A percentile compares a stretch with the other conserved stretches of the same genome.
These are phyloP conservation scores for Botryotinia calthae DNA, from an alignment of 2,329 filamentous ascomycete species.

Conservation along the genomic window DNA sequence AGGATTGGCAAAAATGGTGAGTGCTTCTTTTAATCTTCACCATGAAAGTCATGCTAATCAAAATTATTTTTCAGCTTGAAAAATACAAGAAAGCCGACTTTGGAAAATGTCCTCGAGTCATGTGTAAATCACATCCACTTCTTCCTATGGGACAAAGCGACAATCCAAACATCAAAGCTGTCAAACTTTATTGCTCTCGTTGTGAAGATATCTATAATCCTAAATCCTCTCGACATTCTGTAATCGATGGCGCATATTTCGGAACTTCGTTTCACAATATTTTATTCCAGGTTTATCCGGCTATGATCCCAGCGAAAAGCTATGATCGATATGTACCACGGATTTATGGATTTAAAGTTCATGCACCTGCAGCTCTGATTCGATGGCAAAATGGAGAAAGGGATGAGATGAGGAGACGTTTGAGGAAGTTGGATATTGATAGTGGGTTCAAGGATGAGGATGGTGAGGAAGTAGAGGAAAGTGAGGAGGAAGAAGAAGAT, in stretches of 20 bases:
- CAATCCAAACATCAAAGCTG: constrained; percentile 79
- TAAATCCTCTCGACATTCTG: constrained; percentile 91
- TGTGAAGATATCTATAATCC: constrained; percentile 99
- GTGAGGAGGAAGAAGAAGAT: constrained; percentile 49
- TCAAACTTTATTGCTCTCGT: constrained; percentile 94
- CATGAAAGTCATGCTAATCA: constrained; percentile 24
- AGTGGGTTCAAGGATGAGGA: constrained; percentile 74
- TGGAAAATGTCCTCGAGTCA: constrained; percentile 94
- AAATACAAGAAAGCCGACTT: constrained; percentile 99
- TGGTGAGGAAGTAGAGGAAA: constrained; percentile 56
- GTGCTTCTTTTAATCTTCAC: constrained; percentile 30
- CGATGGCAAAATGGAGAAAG: constrained; percentile 85
- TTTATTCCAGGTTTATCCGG: constrained; percentile 96
- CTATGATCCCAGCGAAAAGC: constrained; percentile 82
- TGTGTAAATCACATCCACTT: constrained; percentile 89
- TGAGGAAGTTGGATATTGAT: constrained; percentile 70
- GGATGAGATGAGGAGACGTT: constrained; percentile 75
- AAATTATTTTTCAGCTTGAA: constrained; percentile 65
- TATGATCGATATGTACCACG: constrained; percentile 82
- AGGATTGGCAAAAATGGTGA: constrained; percentile 92
- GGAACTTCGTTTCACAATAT: constrained; percentile 99
- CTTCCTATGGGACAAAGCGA: constrained; percentile 94
- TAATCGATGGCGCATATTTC: constrained; percentile 97
- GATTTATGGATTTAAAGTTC: constrained; percentile 94
- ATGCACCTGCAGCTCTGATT: constrained; percentile 80